These are phyloP conservation scores for Rhizomucor pusillus DNA, from an alignment of 371 early-diverging fungal genomes.

Conservation along the genomic window DNA sequence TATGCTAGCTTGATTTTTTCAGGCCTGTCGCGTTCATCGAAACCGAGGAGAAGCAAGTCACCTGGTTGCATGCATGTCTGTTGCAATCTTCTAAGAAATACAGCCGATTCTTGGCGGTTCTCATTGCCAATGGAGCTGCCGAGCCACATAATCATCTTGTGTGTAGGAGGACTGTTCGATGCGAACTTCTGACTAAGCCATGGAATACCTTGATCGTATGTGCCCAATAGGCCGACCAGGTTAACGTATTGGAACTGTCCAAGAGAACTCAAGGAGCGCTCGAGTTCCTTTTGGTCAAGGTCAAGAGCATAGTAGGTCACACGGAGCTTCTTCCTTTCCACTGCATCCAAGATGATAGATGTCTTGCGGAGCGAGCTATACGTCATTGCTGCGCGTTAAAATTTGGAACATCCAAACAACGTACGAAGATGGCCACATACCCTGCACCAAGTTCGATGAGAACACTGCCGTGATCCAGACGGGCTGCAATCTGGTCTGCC, in stretches of 20 bases:
- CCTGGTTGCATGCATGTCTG: constrained; percentile 55
- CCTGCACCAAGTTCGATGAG: constrained; percentile 87
- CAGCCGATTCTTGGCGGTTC: constrained; percentile 51
- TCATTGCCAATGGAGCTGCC: constrained; percentile 89
- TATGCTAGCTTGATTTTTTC: constrained; percentile 75
- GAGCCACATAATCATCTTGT: constrained; percentile 81
- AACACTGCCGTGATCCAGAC: constrained; percentile 64
- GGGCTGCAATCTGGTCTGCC: constrained; percentile 63
- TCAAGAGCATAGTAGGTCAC: constrained; percentile 93
- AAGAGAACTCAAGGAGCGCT: constrained; percentile 53
- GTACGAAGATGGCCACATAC: constrained; percentile 34
- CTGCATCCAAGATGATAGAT: constrained; percentile 69
- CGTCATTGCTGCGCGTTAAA: neutral
- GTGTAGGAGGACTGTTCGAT: constrained; percentile 27
- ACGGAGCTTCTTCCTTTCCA: constrained; percentile 58
- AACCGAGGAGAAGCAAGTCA: constrained; percentile 79
- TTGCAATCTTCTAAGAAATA: constrained; percentile 45
- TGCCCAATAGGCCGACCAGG: constrained; percentile 82
- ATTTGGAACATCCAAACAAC: neutral
- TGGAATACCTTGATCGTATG: constrained; percentile 82
- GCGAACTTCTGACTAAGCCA: constrained; percentile 51
- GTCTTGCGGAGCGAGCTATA: constrained; percentile 85
- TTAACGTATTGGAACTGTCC: constrained; percentile 52
- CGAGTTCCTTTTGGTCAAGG: constrained; percentile 77
- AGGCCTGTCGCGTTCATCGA: constrained; percentile 77